Base-by-base conservation (phyloP, 2,329 filamentous ascomycete genomes). In the Colletotrichum karsti region DNA sequence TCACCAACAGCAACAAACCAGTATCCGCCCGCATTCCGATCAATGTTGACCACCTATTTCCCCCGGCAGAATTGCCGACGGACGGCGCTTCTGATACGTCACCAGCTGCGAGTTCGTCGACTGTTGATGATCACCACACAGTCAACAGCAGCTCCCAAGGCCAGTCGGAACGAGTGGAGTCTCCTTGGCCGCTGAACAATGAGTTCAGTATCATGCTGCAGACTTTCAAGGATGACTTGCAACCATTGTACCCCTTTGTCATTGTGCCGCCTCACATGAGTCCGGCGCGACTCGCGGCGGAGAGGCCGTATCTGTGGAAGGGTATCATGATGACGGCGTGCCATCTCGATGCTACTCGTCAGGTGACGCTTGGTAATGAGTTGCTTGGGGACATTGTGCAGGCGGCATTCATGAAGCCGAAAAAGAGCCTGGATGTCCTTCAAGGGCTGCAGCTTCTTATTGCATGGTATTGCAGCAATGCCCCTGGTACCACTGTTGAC, bases 281-380 rank as follows among this genome's bases (percentile, higher is more conserved):
- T 4, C 77, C 82, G 1, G 71, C 73, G 2, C 74, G 81, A 68
- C 74, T 87, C 48, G 77, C 77, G 26, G 72, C 73, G 26, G 67
- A 78, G 66, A 75, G 79, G 6, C 84, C 84, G 22, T 82, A 83
- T 42, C 69, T 86, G 42, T 87, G 84, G 83, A 85, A 85, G 72
- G 82, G 79, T 4, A 73, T 83, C 68, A 85, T 87, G 81, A 79
- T 86, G 74, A 78, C 77, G 54, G 76, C 78, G 18, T 77, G 76
- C 63, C 78, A 83, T 54, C 76, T 80, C 2, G 81, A 87, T 50
- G 83, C 83, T 1, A 62, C 74, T 26, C 77, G 83, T 41, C 85
- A 87, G 73, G 73, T 80, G 12, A 74, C 73, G 50, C 73, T 86
- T 57, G 85, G 84, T 1, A 76, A 80, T 57, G 80, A 82, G 72